Percentiles rank a stretch among this genome's conserved stretches.
Evolutionary conservation across 352 stramenopile species (phyloP).

Genomic region (Pythium periplocum): DNA sequence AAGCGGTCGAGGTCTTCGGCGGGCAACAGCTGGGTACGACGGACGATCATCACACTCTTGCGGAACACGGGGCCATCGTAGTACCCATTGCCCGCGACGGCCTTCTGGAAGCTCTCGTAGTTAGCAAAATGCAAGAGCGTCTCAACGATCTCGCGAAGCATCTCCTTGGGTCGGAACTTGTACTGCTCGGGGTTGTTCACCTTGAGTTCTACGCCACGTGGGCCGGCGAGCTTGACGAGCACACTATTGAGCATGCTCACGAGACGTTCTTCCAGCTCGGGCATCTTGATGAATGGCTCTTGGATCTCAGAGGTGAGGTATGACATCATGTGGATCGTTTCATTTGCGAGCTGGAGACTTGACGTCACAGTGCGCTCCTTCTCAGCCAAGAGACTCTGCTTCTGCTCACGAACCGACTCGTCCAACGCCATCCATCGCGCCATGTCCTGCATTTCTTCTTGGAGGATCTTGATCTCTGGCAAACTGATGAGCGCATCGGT

Average conservation of each 20-base stretch:
- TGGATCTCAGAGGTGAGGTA: conserved; percentile 95
- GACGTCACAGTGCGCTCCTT: conserved; percentile 91
- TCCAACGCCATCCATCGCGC: conserved; percentile 74
- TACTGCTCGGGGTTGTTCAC: conserved; percentile 97
- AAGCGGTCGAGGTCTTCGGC: conserved; percentile 39
- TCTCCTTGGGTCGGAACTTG: conserved; percentile 97
- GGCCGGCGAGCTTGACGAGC: conserved; percentile 92
- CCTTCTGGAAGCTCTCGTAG: conserved; percentile 86
- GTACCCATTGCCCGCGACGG: conserved; percentile 88
- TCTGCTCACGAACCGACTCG: conserved; percentile 89
- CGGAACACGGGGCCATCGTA: conserved; percentile 72
- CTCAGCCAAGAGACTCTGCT: conserved; percentile 79
- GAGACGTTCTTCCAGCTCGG: conserved; percentile 91
- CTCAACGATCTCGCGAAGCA: conserved; percentile 95
- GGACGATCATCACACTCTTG: conserved; percentile 66
- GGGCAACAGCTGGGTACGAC: conserved; percentile 59
- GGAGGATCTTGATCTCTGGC: conserved; percentile 91
- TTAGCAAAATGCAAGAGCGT: conserved; percentile 94
- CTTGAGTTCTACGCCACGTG: conserved; percentile 93
- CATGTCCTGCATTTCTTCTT: conserved; percentile 88
- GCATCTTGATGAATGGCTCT: conserved; percentile 90
- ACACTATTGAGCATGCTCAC: conserved; percentile 97
- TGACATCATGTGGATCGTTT: conserved; percentile 98
- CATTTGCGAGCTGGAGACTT: conserved; percentile 94
- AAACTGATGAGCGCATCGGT: conserved; percentile 95